A percentile compares a stretch with the other conserved stretches of the same genome.
phyloP scores from a whole-genome alignment of 1,284 basidiomycete species.

The Phylloporus gajari region DNA sequence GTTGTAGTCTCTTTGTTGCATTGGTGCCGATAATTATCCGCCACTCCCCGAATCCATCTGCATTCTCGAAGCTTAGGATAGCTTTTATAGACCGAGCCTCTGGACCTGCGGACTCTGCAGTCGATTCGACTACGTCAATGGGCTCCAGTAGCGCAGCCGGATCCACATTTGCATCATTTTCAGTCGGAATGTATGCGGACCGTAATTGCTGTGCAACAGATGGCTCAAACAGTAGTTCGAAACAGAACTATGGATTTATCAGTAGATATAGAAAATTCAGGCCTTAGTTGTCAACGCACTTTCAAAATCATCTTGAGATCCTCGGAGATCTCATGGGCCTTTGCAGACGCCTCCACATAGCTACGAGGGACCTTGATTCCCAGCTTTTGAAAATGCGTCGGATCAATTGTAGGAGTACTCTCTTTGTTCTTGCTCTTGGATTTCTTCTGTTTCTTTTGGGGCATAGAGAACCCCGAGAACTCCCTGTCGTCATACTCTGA shows the following conservation, averaged over 20 bases:
- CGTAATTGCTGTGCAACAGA: slow-evolving; percentile 26
- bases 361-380: slow-evolving; percentile 39
- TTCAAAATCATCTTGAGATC: slow-evolving; percentile 41
- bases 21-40: neutral
- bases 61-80: neutral
- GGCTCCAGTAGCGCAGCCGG: neutral
- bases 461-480: slow-evolving; percentile 5
- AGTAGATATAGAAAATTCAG: neutral
- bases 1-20: neutral
- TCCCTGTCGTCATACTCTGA: slow-evolving; percentile 16
- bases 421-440: slow-evolving; percentile 25
- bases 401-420: slow-evolving; percentile 30
- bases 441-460: slow-evolving; percentile 32
- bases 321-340: slow-evolving; percentile 32
- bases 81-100: neutral
- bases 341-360: slow-evolving; percentile 30
- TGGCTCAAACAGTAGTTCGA: slow-evolving; percentile 33
- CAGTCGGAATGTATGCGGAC: neutral
- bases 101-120: neutral
- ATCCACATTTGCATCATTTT: neutral
- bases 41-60: slow-evolving; percentile 1
- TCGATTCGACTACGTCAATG: neutral
- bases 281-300: slow-evolving; percentile 29
- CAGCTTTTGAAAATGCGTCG: slow-evolving; percentile 39
- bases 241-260: slow-evolving; percentile 32